Base-by-base conservation (phyloP, 192 early-diverging fungal species). In the Podila epigama region DNA sequence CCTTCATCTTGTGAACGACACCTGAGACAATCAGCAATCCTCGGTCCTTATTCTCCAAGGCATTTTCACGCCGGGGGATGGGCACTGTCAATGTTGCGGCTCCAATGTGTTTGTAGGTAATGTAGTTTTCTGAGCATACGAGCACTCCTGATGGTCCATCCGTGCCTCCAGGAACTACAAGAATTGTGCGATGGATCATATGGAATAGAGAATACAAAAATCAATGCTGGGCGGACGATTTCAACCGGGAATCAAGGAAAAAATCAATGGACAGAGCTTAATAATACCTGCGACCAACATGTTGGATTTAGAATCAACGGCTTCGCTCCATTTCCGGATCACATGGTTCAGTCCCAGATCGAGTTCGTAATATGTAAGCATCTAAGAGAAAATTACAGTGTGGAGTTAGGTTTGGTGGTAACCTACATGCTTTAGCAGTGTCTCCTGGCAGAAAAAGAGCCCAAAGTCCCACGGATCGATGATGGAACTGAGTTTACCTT, bases 291-390 rank as follows among this genome's bases (percentile, higher is more conserved):
- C 86, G 60, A 99, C 90, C 32, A 99, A 86, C 79, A 89, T 75
- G 79, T 96, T 94, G 1, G 94, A 85, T 32, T 86, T 86, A 1
- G 66, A 66, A 66, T 93, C 88, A 25, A 98, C 91, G 5, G 90
- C 79, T 36, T 92, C 87, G 69, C 89, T 93, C 97, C 98, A 98
- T 83, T 94, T 96, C 65, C 98, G 89, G 44, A 97, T 94, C 18
- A 99, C 96, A 79, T 98, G 98, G 81, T 99, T 99, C 28, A 99
- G 86, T 20, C 98, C 98, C 59, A 99, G 88, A 77, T 99, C 98
- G 66, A 99, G 81, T 81, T 99, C 98, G 63, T 98, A 98, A 64
- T 94, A 97, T 32, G 90, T 93, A 67, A 99, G 68, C 57, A 89
- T 85, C 89, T 92, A 73, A 22, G 31, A 33, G 22, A 60, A 11